Percentiles rank a stretch among this genome's conserved stretches.
Conservation (phyloP, 805 yeast species). For the Schwanniomyces pseudopolymorphus region DNA sequence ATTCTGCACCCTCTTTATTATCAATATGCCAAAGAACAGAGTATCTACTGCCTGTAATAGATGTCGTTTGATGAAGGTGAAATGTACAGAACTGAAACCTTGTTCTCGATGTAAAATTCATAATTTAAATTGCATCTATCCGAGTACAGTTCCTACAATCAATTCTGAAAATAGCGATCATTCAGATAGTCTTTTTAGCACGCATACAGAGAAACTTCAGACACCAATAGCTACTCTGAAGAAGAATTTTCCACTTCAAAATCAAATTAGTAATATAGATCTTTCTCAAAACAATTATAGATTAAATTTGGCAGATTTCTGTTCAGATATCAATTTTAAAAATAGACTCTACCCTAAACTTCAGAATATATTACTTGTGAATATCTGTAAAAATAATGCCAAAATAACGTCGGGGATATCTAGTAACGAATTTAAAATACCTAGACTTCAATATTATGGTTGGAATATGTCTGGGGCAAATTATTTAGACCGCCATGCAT, state of each 20-base stretch:
- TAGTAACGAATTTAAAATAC: not conserved
- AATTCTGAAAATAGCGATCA: too few relatives aligned
- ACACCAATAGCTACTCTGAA: too few relatives aligned
- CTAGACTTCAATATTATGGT: not conserved
- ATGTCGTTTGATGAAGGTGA: not conserved
- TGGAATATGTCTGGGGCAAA: conserved; percentile 1
- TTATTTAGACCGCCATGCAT: not conserved
- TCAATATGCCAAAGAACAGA: not conserved
- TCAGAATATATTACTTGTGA: not conserved
- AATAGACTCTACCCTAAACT: not conserved
- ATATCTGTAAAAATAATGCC: not conserved
- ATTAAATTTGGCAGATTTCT: not conserved
- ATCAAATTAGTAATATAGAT: too few relatives aligned
- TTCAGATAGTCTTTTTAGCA: too few relatives aligned
- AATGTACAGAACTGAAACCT: not conserved
- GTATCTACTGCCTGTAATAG: not conserved
- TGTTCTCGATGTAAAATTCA: not conserved
- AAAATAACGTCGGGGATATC: not conserved
- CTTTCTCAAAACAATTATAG: too few relatives aligned
- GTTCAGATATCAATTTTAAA: not conserved
- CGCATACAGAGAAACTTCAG: too few relatives aligned
- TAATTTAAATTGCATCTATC: not conserved
- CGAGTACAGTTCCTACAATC: not conserved
- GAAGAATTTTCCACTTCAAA: too few relatives aligned
- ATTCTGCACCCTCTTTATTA: too few relatives aligned